Evolutionary conservation across 2,329 filamentous ascomycete genomes (phyloP), one percentile per base, ranked within the genome.

Genomic region (Lasiodiplodia sp.): DNA sequence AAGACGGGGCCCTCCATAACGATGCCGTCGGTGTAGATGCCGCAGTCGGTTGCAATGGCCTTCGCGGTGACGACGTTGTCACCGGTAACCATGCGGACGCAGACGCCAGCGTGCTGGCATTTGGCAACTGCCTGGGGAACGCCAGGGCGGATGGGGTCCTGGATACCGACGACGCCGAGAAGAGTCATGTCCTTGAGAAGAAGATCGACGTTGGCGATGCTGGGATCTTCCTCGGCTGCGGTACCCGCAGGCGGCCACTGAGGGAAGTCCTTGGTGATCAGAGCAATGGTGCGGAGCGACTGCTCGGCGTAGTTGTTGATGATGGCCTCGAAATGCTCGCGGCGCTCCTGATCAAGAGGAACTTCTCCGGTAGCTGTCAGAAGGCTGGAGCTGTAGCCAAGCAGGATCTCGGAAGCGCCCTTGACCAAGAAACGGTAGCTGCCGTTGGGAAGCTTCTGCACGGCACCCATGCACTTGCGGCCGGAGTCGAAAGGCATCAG

Each of bases 21-120:
- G 68, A 92, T 76, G 73, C 89, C 86, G 3, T 85, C 80, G 51
- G 89, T 88, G 68, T 92, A 85, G 69, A 95, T 94, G 51, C 92
- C 91, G 77, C 92, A 94, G 73, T 94, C 92, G 72, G 86, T 86
- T 23, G 92, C 92, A 73, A 95, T 95, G 25, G 92, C 91, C 77
- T 91, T 88, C 1, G 92, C 92, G 8, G 92, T 95, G 69, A 92
- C 82, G 72, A 91, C 88, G 80, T 95, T 94, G 81, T 95, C 92
- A 71, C 92, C 92, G 4, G 92, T 95, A 2, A 95, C 92, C 92
- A 95, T 95, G 75, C 92, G 91, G 21, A 94, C 91, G 70, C 91
- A 87, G 12, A 95, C 92, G 69, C 92, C 92, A 4, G 92, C 92
- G 68, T 86, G 85, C 76, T 94, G 91, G 75, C 92, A 94, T 69